Evolutionary conservation across 2,329 filamentous ascomycete species (phyloP).

Genomic region (Hymenoscyphus repandus): DNA sequence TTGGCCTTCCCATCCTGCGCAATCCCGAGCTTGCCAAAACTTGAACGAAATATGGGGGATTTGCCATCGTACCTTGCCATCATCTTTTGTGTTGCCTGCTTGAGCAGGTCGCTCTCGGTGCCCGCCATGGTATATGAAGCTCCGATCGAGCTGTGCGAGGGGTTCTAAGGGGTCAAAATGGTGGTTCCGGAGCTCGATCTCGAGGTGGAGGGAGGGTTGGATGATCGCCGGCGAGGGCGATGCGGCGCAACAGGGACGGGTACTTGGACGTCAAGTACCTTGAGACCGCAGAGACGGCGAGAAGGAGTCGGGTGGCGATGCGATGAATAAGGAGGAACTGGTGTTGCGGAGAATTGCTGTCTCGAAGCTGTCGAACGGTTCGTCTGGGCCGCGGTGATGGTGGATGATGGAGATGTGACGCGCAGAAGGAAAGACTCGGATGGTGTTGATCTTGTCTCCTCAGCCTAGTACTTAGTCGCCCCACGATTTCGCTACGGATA

Average conservation of each 20-base stretch:
- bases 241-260: not conserved
- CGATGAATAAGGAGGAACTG: not conserved
- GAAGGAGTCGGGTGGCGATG: conserved; percentile 2
- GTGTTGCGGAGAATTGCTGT: not conserved
- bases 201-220: not conserved
- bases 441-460: conserved; percentile 1
- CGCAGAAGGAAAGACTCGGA: conserved; percentile 4
- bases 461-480: conserved; percentile 2
- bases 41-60: conserved; percentile 11
- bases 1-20: not conserved
- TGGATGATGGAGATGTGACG: not conserved
- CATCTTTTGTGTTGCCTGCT: conserved; percentile 33
- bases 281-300: conserved; percentile 2
- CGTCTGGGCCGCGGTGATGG: not conserved
- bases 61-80: conserved; percentile 31
- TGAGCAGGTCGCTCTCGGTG: conserved; percentile 31
- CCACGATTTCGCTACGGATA: not conserved
- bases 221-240: not conserved
- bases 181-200: not conserved
- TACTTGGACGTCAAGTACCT: conserved; percentile 1
- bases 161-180: not conserved
- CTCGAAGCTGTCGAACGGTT: not conserved
- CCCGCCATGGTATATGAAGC: conserved; percentile 23
- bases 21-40: not conserved
- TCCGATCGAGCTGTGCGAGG: not conserved